Conservation (phyloP, 805 yeast genomes). For the Sugiyamaella americana region DNA sequence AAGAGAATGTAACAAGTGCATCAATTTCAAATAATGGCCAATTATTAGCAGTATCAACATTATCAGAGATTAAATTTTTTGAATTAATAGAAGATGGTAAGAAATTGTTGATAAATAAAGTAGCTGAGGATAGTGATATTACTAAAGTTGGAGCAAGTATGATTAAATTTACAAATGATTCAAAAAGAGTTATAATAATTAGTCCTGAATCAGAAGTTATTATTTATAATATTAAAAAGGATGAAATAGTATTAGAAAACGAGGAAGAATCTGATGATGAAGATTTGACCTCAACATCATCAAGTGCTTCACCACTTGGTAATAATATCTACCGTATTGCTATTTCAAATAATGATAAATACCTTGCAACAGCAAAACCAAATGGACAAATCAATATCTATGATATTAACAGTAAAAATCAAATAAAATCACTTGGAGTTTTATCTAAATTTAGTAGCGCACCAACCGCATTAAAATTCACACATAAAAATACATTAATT, state of each 20-base stretch:
- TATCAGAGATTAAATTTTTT: constrained; percentile 63
- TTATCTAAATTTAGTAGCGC: constrained; percentile 40
- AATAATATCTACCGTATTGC: constrained; percentile 49
- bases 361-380: constrained; percentile 53
- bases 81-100: constrained; percentile 35
- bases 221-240: constrained; percentile 17
- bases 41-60: constrained; percentile 65
- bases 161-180: constrained; percentile 18
- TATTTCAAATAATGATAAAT: constrained; percentile 40
- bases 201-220: constrained; percentile 26
- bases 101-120: constrained; percentile 4
- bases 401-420: constrained; percentile 24
- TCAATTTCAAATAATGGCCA: constrained; percentile 60
- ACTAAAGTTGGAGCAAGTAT: constrained; percentile 15
- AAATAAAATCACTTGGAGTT: constrained; percentile 26
- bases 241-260: constrained; percentile 11
- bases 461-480: constrained; percentile 50
- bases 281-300: not conserved
- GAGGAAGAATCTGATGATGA: constrained; percentile 20
- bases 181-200: constrained; percentile 20
- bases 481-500: constrained; percentile 46
- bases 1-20: constrained; percentile 70
- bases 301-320: constrained; percentile 36
- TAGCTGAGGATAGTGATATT: constrained; percentile 1
- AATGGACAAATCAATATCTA: constrained; percentile 59